Conservation (phyloP, 164 flowering plant species). For the Paratinospora sagittata region DNA sequence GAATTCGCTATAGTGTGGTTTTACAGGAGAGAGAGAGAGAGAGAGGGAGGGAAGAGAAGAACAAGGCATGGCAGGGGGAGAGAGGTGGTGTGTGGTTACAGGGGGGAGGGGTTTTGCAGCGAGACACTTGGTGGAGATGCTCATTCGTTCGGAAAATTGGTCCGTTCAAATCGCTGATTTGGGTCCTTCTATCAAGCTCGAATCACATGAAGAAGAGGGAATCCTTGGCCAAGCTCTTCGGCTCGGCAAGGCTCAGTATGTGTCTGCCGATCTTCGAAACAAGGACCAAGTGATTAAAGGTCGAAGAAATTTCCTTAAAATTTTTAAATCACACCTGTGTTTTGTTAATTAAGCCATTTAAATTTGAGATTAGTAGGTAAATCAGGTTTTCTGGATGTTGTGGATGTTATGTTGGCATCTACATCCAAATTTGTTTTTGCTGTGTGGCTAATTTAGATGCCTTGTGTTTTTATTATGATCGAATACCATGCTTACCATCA, state of each 20-base stretch:
- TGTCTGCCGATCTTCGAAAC: slow-evolving; percentile 74
- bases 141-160: slow-evolving; percentile 47
- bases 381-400: not conserved
- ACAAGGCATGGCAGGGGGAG: slow-evolving; percentile 31
- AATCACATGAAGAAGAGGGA: slow-evolving; percentile 56
- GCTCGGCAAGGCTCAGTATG: slow-evolving; percentile 61
- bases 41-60: not conserved
- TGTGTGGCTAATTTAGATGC: no score
- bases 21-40: not conserved
- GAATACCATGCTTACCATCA: no score
- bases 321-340: not conserved
- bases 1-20: not conserved
- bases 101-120: slow-evolving; percentile 98
- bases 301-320: slow-evolving; percentile 1
- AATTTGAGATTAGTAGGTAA: not conserved
- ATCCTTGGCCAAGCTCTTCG: slow-evolving; percentile 60
- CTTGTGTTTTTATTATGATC: no score
- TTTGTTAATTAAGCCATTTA: not conserved
- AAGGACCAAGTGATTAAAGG: slow-evolving; percentile 73
- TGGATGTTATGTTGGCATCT: not conserved
- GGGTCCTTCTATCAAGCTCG: slow-evolving; percentile 54
- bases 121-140: slow-evolving; percentile 85
- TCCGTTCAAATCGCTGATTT: slow-evolving; percentile 71
- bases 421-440: no score
- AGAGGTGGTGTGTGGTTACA: slow-evolving; percentile 79